phyloP scores from a whole-genome alignment of 1,284 basidiomycete genomes.

The Apiotrichum mycotoxinovorans region DNA sequence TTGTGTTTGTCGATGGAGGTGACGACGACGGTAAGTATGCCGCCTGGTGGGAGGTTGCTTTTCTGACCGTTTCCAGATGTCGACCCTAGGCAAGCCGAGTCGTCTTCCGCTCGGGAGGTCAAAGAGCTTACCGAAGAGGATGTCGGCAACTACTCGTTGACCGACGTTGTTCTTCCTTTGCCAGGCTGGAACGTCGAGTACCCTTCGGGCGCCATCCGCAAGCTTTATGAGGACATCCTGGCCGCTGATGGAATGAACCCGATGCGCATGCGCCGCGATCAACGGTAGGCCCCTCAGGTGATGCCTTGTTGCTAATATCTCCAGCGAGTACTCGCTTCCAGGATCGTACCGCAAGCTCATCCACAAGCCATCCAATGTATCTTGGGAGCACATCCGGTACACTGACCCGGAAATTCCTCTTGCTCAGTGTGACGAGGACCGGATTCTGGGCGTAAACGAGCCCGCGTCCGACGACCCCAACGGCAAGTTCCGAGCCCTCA shows the following conservation, averaged over 20 bases:
- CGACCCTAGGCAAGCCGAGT: constrained; percentile 18
- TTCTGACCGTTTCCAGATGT: background rate
- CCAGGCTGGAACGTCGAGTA: constrained; percentile 90
- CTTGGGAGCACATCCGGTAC: constrained; percentile 78
- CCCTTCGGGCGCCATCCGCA: constrained; percentile 74
- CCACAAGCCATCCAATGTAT: constrained; percentile 73
- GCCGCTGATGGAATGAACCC: constrained; percentile 81
- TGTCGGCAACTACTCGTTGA: constrained; percentile 72
- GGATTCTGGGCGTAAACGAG: constrained; percentile 71
- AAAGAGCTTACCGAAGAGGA: constrained; percentile 74
- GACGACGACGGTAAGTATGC: constrained; percentile 54
- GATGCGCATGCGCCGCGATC: constrained; percentile 77
- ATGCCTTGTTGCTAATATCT: background rate
- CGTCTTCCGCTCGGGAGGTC: constrained; percentile 55
- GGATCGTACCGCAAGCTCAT: constrained; percentile 92
- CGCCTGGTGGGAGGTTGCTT: too few species aligned
- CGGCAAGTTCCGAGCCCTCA: constrained; percentile 79
- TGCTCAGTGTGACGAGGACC: constrained; percentile 92
- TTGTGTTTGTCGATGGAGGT: constrained; percentile 60
- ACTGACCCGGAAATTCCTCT: constrained; percentile 88
- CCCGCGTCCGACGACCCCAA: constrained; percentile 56
- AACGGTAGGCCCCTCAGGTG: constrained; percentile 64
- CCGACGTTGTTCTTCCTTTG: constrained; percentile 92
- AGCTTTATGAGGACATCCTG: constrained; percentile 77
- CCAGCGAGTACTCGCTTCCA: constrained; percentile 81